Base-by-base conservation (phyloP, 73 alveolate species). In the Paramecium bursaria region DNA sequence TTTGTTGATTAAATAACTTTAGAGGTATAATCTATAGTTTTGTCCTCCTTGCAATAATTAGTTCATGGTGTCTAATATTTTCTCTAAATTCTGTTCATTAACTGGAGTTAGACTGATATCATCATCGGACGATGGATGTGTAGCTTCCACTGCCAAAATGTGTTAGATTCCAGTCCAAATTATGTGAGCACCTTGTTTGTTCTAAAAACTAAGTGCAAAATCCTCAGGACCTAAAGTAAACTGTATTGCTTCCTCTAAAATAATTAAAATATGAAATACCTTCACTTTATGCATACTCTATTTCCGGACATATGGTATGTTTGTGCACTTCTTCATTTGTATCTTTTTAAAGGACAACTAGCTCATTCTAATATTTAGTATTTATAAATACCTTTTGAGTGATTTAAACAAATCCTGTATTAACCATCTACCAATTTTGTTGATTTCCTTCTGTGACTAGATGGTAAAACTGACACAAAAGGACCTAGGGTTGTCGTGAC, bases 131-230 rank as follows among this genome's bases (percentile, higher is more conserved):
- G 49, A 44, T 5, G 53, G 35, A 4, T 42, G 27, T 29, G 13
- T 57, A n/a, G n/a, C n/a, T n/a, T n/a, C n/a, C 11, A 29, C 57
- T 17, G 9, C 19, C 39, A 67, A 42, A 27, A 42, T 15, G 11
- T 67, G 19, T 67, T 67, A 46, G 21, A 67, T 67, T 15, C 60
- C 9, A 39, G 27, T n/a, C 82, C 82, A 67, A 19, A 67, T 23
- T 42, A 22, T 21, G 22, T 25, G 22, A 39, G 60, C 60, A 2
- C 82, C 82, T 35, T 31, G 42, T 42, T 47, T 67, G n/a, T 47
- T 67, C 11, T 67, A 27, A 27, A 67, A 67, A 67, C 82, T 67
- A 10, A 67, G 33, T 11, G 82, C 60, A 67, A 39, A 67, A 1
- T 67, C 82, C 9, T 5, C 49, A 7, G 5, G 14, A 7, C 11